Base-by-base conservation (phyloP, 192 early-diverging fungal genomes). In the Backusella liffmaniae region DNA sequence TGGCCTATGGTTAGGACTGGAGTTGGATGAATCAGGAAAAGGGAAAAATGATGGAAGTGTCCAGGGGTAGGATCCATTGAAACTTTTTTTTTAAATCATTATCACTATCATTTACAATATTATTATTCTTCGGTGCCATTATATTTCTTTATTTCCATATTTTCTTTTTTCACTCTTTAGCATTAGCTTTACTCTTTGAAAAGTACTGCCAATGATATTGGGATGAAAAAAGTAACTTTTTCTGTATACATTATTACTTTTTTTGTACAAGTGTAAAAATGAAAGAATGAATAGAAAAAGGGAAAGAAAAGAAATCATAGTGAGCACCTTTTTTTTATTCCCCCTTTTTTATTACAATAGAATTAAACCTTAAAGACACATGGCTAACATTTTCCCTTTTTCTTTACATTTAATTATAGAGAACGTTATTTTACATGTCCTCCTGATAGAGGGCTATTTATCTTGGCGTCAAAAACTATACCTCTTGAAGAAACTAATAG, bases 31-130 rank as follows among this genome's bases (percentile, higher is more conserved):
- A 46, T 77, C 75, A 12, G 92, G 90, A 10, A 87, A 83, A 35
- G 94, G 94, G 18, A 95, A 95, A 76, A 95, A 95, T 79, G 86
- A 91, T 62, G 94, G 94, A 21, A 83, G 80, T 30, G 91, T 92
- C 39, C 84, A 84, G 53, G 94, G 87, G 88, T 90, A 59, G 56
- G 56, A 59, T 59, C 26, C 23, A 10, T 26, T 59, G n/a, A 26
- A 59, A 59, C n/a, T 26, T 62, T 62, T 62, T 59, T 62, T 53
- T 53, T 21, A n/a, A 56, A 23, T 10, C 53, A 56, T 56, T 29
- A 62, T 62, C 56, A 62, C 6, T 26, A 62, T 29, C 21, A 62
- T 29, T 62, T 62, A 62, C 56, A 49, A 49, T 49, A 49, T 16
- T 44, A 3, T 44, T 44, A 16, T 49, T 49, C 16, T n/a, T 49